Evolutionary conservation across 2,329 filamentous ascomycete genomes (phyloP), one percentile per base, ranked within the genome.

Genomic region (Botrytis pseudocinerea): DNA sequence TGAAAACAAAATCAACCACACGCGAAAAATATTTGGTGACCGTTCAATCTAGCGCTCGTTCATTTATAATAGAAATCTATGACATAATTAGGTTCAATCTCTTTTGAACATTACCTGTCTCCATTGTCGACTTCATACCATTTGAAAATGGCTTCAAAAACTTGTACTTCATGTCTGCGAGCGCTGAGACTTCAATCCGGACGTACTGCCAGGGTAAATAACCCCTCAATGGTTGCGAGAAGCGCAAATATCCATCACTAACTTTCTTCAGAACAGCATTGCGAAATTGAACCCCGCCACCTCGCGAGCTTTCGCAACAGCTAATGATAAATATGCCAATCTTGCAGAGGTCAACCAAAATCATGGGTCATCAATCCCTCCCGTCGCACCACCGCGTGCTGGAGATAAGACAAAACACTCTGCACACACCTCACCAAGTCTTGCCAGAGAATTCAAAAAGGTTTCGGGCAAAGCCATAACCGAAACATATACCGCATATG

Each of bases 401-500:
- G 71, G 76, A 59, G 73, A 72, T 12, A 51, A 54, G 28, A 2
- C 71, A 35, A 77, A 75, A 44, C 22, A 42, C 18, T 38, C 59
- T 14, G 28, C 64, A 14, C 59, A 42, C 12, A 64, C 54, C n/a
- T 70, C 72, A 60, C 61, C 57, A 63, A 75, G 44, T 38, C 48
- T 72, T 69, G 74, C 74, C 14, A 51, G 40, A 65, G 74, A 73
- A 44, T 46, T 76, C 59, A 70, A 64, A 60, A 76, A 72, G 32
- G 64, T 74, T 22, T 66, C 74, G 8, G 73, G 73, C 69, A 76
- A 65, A 63, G 72, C 84, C 48, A 64, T 73, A 1, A 87, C 86
- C 14, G 89, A 91, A 78, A 90, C 89, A 20, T 98, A 98, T 81
- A 88, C 92, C 71, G 92, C 94, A 48, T 93, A 96, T 80, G 91